These are phyloP conservation scores for Begonia loranthoides DNA, from an alignment of 306 rosid genomes.

Conservation along the genomic window DNA sequence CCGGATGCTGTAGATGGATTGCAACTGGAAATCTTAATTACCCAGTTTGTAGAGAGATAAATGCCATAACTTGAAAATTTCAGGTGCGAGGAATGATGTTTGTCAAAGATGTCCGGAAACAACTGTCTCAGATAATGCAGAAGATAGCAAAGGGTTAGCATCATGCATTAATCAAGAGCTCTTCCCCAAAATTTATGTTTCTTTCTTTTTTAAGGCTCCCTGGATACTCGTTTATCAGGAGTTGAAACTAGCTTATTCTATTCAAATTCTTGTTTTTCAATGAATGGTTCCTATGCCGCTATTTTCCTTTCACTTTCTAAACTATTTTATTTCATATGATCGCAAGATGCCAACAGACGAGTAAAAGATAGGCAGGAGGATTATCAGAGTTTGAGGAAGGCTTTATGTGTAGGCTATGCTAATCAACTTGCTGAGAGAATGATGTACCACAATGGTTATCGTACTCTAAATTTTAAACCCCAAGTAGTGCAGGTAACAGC, in stretches of 20 bases:
- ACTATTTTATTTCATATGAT: slow-evolving; percentile 5
- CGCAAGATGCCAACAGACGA: slow-evolving; percentile 41
- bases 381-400: slow-evolving; percentile 70
- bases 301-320: slow-evolving; percentile 3
- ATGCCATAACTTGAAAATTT: slow-evolving; percentile 19
- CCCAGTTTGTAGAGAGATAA: neutral
- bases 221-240: no score
- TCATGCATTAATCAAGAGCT: slow-evolving; percentile 1
- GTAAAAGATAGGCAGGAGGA: slow-evolving; percentile 29
- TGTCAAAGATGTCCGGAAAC: slow-evolving; percentile 84
- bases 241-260: no score
- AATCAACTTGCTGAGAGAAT: slow-evolving; percentile 96
- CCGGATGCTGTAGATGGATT: neutral
- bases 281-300: slow-evolving; percentile 1
- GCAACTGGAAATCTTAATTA: neutral
- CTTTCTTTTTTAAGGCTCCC: no score
- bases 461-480: slow-evolving; percentile 76
- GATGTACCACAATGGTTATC: slow-evolving; percentile 89
- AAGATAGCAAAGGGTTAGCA: slow-evolving; percentile 70
- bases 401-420: slow-evolving; percentile 84
- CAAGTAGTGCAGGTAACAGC: slow-evolving; percentile 81
- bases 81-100: slow-evolving; percentile 92
- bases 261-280: no score
- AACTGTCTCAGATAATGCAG: slow-evolving; percentile 78
- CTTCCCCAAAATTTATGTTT: no score